Evolutionary conservation across 345 rosid species (phyloP).

Genomic region (Anastatica hierochuntica): DNA sequence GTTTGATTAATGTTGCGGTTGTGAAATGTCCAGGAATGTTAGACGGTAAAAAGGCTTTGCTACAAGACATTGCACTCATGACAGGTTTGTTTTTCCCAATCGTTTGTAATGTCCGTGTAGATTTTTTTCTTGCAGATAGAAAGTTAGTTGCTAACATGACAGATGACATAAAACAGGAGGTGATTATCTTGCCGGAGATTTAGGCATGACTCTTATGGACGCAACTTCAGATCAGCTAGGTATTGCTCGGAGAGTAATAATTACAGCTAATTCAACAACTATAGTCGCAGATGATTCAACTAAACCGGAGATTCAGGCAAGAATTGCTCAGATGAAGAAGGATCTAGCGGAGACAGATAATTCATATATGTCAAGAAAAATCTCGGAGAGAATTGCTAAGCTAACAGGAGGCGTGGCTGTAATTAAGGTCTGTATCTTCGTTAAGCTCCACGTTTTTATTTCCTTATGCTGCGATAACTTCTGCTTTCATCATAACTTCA

Average conservation of each 20-base stretch:
- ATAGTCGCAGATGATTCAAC: slow-evolving; percentile 76
- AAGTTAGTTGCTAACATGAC: slow-evolving; percentile 9
- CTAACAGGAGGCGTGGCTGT: slow-evolving; percentile 85
- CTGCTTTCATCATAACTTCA: background rate
- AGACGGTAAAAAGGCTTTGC: slow-evolving; percentile 68
- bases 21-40: slow-evolving; percentile 72
- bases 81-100: slow-evolving; percentile 45
- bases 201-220: slow-evolving; percentile 45
- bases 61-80: slow-evolving; percentile 85
- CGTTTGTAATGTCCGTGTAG: background rate
- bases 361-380: slow-evolving; percentile 46
- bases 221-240: slow-evolving; percentile 96
- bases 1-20: slow-evolving; percentile 71
- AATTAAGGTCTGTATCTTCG: slow-evolving; percentile 47
- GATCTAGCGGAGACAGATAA: slow-evolving; percentile 74
- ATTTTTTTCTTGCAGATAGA: background rate
- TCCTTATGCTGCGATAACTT: background rate
- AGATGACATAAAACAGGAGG: slow-evolving; percentile 42
- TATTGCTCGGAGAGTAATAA: slow-evolving; percentile 52
- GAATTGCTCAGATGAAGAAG: slow-evolving; percentile 80
- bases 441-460: background rate
- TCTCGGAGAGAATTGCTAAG: slow-evolving; percentile 78
- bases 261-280: slow-evolving; percentile 69
- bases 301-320: slow-evolving; percentile 85
- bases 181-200: slow-evolving; percentile 71